Percentiles rank a stretch among this genome's conserved stretches.
phyloP scores from a whole-genome alignment of 2,329 filamentous ascomycete species.

The Alternaria sp. region DNA sequence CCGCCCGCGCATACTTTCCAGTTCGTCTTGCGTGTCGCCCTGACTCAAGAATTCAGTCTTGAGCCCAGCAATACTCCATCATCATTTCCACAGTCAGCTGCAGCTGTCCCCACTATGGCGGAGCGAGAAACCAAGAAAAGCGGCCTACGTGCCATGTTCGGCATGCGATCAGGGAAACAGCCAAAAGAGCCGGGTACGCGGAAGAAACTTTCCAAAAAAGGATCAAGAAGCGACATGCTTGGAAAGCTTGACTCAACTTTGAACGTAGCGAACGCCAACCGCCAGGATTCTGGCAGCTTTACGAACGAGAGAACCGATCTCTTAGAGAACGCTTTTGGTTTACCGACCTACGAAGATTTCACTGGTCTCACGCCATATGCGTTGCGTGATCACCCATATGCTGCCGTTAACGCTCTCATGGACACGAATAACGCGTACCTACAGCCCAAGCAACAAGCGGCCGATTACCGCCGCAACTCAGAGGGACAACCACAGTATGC shows the following conservation, averaged over 20 bases:
- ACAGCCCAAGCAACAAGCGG: conserved; percentile 12
- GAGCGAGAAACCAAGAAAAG: conserved; percentile 32
- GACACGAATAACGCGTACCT: conserved; percentile 7
- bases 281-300: conserved; percentile 40
- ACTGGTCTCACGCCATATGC: conserved; percentile 15
- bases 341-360: conserved; percentile 25
- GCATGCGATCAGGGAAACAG: conserved; percentile 26
- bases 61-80: neutral
- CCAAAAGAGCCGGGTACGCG: conserved; percentile 28
- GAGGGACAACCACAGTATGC: conserved; percentile 37
- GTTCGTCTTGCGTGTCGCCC: neutral
- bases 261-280: conserved; percentile 22
- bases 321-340: conserved; percentile 13
- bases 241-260: conserved; percentile 22
- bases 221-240: conserved; percentile 24
- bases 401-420: conserved; percentile 17
- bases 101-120: conserved; percentile 25
- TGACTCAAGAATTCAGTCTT: neutral
- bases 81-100: neutral
- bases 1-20: neutral
- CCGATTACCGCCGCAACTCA: conserved; percentile 39
- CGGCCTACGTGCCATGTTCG: conserved; percentile 35
- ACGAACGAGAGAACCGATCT: conserved; percentile 28
- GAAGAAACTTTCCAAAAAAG: conserved; percentile 39
- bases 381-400: conserved; percentile 33